Evolutionary conservation across 1,139 yeast genomes (phyloP).

Genomic region (Blastobotrys malaysiensis): DNA sequence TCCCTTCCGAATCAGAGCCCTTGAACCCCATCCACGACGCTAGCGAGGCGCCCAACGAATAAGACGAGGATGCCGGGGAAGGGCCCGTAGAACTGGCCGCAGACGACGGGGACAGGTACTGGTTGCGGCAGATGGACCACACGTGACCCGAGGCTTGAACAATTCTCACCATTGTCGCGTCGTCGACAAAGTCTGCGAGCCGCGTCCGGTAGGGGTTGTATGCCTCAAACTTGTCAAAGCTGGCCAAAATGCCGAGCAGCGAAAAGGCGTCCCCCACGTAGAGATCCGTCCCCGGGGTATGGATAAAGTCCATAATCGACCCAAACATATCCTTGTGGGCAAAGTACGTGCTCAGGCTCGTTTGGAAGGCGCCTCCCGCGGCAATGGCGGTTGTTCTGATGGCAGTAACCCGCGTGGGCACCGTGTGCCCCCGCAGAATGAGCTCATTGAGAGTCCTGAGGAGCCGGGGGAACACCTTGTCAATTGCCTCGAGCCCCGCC

Average conservation of each 20-base stretch:
- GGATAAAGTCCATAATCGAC: slow-evolving; percentile 32
- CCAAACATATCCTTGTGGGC: slow-evolving; percentile 35
- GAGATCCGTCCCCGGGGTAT: slow-evolving; percentile 21
- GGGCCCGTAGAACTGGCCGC: slow-evolving; percentile 1
- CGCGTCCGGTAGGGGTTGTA: slow-evolving; percentile 35
- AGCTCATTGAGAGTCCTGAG: slow-evolving; percentile 26
- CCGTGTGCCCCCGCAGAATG: slow-evolving; percentile 17
- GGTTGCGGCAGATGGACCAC: slow-evolving; percentile 25
- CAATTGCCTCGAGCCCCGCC: slow-evolving; percentile 35
- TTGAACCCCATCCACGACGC: slow-evolving; percentile 4
- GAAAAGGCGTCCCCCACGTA: slow-evolving; percentile 34
- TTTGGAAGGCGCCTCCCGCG: slow-evolving; percentile 33
- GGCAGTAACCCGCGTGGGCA: slow-evolving; percentile 28
- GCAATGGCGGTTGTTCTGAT: slow-evolving; percentile 30
- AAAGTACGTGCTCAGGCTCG: slow-evolving; percentile 34
- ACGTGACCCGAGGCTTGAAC: slow-evolving; percentile 28
- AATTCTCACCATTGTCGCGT: slow-evolving; percentile 32
- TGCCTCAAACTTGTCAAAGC: slow-evolving; percentile 35
- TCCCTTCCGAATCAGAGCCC: not conserved
- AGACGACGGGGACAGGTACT: slow-evolving; percentile 12
- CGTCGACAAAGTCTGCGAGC: slow-evolving; percentile 38
- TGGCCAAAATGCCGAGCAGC: slow-evolving; percentile 35
- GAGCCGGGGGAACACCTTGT: slow-evolving; percentile 28
- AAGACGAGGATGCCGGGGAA: not conserved
- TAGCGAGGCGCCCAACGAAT: not conserved